Evolutionary conservation across 805 yeast species (phyloP), one percentile per base, ranked within the genome.

Genomic region (Saturnispora halmiae): DNA sequence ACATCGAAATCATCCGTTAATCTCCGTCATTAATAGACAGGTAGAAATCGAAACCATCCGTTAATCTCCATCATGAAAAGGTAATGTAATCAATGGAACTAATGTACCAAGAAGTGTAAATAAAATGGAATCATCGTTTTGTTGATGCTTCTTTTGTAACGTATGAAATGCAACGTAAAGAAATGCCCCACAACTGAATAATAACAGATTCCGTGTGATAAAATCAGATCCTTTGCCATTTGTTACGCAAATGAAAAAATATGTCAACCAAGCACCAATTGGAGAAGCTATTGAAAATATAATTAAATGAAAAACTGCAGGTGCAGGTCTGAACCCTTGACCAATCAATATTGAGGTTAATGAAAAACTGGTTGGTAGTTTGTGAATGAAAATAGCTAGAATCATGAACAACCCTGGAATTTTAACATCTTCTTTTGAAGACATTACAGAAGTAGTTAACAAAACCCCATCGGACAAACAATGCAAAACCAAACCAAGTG

Each of bases 331-430:
- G 2, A 47, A 20, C 2, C 68, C 43, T 4, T 66, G 64, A 27
- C 62, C 60, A 9, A 73, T 50, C 24, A 82, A 62, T 13, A 80
- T 64, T 1, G 83, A 67, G 4, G 73, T 56, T 31, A 82, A 64
- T 31, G 87, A 81, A 55, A 82, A 78, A 4, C 85, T 69, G 0
- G 90, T 79, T 0, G 92, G 92, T 4, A 82, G 63, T 56, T 82
- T 82, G 63, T 82, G 92, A 25, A 79, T 52, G 44, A 82, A 65
- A 22, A 82, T 72, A 10, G 84, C 78, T 10, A 77, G 38, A 35
- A 79, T 71, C 38, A 82, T 73, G 29, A 76, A 48, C 3, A 53
- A 41, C 4, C 58, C 49, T 21, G 45, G 44, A 10, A 52, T 30
- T 2, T 34, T 20, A 20, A 48, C 35, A 64, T 28, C 44, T 60